phyloP scores from a whole-genome alignment of 257 asterid species.

The Solanum boliviense region DNA sequence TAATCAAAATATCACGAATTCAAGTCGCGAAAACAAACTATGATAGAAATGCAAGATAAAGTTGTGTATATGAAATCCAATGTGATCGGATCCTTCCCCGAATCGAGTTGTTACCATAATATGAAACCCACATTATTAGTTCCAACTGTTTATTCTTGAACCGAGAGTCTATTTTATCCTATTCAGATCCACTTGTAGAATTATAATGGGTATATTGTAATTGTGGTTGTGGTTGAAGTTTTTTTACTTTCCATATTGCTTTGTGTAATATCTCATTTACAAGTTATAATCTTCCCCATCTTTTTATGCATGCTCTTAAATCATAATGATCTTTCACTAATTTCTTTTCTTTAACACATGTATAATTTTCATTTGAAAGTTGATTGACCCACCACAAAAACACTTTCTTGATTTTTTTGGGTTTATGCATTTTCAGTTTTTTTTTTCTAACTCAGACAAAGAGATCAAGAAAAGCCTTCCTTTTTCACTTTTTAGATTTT shows the following conservation, averaged over 20 bases:
- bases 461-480: not conserved
- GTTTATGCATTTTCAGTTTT: not conserved
- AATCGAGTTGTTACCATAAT: not conserved
- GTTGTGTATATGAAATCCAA: not conserved
- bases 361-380: not conserved
- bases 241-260: not conserved
- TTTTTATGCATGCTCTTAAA: not conserved
- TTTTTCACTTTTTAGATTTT: not conserved
- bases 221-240: not conserved
- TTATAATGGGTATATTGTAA: not conserved
- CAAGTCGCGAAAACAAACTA: not conserved
- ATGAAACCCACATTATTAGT: not conserved
- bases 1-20: not conserved
- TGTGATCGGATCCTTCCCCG: not conserved
- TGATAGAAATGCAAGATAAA: not conserved
- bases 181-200: too few species aligned
- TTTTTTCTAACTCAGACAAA: not conserved
- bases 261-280: not conserved
- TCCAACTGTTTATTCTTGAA: rapidly evolving
- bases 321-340: not conserved
- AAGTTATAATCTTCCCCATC: not conserved
- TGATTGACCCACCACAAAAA: not conserved
- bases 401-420: not conserved
- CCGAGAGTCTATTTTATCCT: not conserved
- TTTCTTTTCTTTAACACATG: not conserved